Conservation (phyloP, 257 asterid species). For the Jacaranda mimosifolia region DNA sequence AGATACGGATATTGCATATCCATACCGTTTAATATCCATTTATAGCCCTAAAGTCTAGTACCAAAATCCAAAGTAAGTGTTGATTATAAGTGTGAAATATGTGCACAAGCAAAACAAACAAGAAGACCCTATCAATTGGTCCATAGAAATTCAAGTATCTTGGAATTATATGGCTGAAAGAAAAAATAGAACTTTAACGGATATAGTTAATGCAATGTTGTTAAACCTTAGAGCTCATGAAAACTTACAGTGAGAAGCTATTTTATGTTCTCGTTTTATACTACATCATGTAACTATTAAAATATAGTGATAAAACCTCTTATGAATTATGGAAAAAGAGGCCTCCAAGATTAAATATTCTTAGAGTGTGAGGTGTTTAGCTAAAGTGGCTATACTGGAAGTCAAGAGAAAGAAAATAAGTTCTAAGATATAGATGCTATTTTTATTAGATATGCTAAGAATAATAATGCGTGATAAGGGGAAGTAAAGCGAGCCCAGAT, state of each 20-base stretch:
- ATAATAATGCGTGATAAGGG: too few relatives aligned
- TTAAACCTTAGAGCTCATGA: background rate
- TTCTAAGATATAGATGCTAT: background rate
- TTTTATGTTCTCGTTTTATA: too few relatives aligned
- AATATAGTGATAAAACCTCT: background rate
- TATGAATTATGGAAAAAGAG: background rate
- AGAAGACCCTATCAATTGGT: background rate
- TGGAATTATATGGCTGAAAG: background rate
- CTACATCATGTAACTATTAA: too few relatives aligned
- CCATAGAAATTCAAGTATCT: too few relatives aligned
- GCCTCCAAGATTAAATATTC: background rate
- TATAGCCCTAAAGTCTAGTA: too few relatives aligned
- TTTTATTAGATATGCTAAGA: background rate
- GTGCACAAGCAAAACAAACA: background rate
- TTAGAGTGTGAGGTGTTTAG: background rate
- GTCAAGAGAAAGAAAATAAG: background rate
- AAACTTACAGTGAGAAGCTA: background rate
- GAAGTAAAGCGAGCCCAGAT: too few relatives aligned
- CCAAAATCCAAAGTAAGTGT: background rate
- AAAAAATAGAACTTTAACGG: background rate
- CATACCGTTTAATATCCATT: too few relatives aligned
- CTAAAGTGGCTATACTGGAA: background rate
- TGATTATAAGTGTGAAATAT: background rate
- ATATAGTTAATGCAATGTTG: background rate
- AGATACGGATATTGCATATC: too few relatives aligned